These are phyloP conservation scores for Fusarium sacchari DNA, from an alignment of 2,329 filamentous ascomycete genomes.

Conservation along the genomic window DNA sequence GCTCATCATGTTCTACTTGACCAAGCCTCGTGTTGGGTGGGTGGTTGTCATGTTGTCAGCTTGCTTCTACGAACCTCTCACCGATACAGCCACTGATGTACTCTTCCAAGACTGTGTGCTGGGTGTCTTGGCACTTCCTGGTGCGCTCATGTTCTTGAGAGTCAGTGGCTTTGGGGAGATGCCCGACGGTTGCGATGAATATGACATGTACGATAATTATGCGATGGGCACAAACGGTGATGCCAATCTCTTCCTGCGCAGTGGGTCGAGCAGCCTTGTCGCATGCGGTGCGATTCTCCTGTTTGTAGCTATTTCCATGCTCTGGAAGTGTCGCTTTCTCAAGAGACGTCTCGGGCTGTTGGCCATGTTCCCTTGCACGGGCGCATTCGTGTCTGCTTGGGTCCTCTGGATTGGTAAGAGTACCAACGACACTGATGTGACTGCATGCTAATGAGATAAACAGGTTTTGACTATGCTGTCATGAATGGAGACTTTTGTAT, in stretches of 20 bases:
- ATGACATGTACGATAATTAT: neutral
- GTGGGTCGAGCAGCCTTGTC: neutral
- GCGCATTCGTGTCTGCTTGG: neutral
- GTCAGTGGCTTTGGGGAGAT: neutral
- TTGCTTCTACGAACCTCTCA: neutral
- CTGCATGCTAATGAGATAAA: neutral
- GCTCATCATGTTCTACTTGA: neutral
- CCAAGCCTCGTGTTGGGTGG: neutral
- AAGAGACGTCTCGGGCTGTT: neutral
- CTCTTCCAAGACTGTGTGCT: neutral
- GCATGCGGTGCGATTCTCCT: neutral
- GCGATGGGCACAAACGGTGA: neutral
- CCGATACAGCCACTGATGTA: neutral
- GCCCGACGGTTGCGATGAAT: neutral
- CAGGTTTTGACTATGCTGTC: neutral
- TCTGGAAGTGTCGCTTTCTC: neutral
- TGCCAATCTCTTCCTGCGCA: neutral
- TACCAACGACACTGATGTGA: fast-evolving
- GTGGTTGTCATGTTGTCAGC: neutral
- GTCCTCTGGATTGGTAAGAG: neutral
- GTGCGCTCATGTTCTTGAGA: neutral
- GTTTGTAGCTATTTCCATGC: neutral
- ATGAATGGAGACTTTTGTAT: neutral
- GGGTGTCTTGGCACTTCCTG: neutral
- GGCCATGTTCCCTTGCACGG: neutral